Evolutionary conservation across 257 asterid genomes (phyloP).

Genomic region (Catharanthus roseus): DNA sequence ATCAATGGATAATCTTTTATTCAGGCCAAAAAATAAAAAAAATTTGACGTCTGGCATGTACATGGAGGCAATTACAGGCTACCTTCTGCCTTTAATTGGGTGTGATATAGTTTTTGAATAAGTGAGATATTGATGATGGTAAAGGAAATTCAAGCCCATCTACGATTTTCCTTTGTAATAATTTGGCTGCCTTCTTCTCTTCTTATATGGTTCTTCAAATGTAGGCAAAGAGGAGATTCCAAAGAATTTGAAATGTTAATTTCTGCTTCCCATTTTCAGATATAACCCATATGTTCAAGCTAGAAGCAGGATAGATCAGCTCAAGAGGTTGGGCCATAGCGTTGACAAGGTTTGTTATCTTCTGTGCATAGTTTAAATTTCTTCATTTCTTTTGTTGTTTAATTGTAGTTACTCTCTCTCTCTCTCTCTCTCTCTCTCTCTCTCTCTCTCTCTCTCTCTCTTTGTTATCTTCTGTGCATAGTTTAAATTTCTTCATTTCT

Average conservation of each 20-base stretch:
- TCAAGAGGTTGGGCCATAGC: constrained; percentile 95
- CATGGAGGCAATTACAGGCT: no score
- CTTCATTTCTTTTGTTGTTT: not conserved
- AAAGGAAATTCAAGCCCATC: not conserved
- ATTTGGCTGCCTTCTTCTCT: not conserved
- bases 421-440: not conserved
- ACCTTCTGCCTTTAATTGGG: no score
- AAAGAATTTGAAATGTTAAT: constrained; percentile 10
- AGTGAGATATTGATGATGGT: not conserved
- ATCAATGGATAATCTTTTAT: no score
- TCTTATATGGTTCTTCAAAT: not conserved
- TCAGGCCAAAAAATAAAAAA: no score
- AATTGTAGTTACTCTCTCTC: not conserved
- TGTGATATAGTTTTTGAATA: no score
- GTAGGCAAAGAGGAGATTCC: not conserved
- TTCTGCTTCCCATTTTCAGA: constrained; percentile 32
- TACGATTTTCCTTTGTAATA: not conserved
- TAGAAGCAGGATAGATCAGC: constrained; percentile 93
- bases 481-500: constrained; percentile 15
- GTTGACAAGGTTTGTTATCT: constrained; percentile 77
- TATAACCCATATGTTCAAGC: constrained; percentile 99
- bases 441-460: no score
- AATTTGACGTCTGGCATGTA: no score
- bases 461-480: constrained; percentile 23
- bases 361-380: constrained; percentile 14